phyloP scores from a whole-genome alignment of 179 eudicot species.

The Amaranthus tricolor region DNA sequence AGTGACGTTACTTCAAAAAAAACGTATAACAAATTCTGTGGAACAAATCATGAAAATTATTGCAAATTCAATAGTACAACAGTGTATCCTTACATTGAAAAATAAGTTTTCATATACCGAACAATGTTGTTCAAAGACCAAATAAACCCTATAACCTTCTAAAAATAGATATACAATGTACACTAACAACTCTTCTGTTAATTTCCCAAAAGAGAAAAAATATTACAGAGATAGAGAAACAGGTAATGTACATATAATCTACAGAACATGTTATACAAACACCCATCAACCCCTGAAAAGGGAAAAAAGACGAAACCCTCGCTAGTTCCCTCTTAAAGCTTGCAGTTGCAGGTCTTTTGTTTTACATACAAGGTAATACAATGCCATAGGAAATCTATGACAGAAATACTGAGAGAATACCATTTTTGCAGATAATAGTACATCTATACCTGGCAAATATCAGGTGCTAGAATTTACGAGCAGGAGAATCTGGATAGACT shows the following conservation, averaged over 20 bases:
- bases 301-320: neutral
- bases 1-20: too few species aligned
- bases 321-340: constrained; percentile 2
- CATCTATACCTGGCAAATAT: constrained; percentile 23
- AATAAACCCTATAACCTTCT: neutral
- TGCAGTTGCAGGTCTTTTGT: constrained; percentile 5
- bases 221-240: neutral
- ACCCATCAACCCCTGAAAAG: neutral
- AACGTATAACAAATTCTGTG: too few species aligned
- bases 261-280: neutral
- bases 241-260: constrained; percentile 25
- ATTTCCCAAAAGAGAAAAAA: neutral
- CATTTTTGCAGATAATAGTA: constrained; percentile 17
- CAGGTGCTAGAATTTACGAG: constrained; percentile 27
- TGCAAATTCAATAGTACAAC: too few species aligned
- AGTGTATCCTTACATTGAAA: too few species aligned
- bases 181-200: constrained; percentile 18
- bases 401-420: constrained; percentile 2
- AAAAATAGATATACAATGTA: constrained; percentile 13
- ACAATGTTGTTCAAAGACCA: neutral
- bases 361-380: constrained; percentile 1
- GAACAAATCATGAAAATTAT: too few species aligned
- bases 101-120: neutral
- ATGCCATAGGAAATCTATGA: constrained; percentile 1
- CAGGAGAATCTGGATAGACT: constrained; percentile 5